Conservation (phyloP, 176 grass and related monocot genomes). For the Tuctoria greenei region DNA sequence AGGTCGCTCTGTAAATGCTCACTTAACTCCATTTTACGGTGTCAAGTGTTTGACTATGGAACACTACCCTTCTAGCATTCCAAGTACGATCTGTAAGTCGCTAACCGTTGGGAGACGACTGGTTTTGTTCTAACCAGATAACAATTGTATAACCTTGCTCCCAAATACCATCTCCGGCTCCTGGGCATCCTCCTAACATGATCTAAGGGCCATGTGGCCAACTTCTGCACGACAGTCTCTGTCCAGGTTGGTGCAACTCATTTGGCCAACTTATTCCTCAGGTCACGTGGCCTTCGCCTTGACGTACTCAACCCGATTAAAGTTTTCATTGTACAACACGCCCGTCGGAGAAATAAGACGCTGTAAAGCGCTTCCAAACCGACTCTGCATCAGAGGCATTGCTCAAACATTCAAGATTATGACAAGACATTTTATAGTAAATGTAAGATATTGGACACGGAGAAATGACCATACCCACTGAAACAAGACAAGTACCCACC, state of each 20-base stretch:
- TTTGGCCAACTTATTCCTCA: not conserved
- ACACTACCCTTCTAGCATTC: not conserved
- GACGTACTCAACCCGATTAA: slow-evolving; percentile 52
- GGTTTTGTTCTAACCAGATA: not conserved
- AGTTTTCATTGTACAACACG: slow-evolving; percentile 69
- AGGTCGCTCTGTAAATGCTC: not conserved
- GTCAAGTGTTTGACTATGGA: not conserved
- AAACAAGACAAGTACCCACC: slow-evolving; percentile 89
- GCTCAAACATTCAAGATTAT: slow-evolving; percentile 20
- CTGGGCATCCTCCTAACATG: not conserved
- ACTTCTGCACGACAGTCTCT: not conserved
- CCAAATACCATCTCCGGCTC: slow-evolving; percentile 6
- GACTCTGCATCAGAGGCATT: slow-evolving; percentile 43
- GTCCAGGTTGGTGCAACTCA: not conserved
- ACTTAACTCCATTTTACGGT: slow-evolving; percentile 3
- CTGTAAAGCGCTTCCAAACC: slow-evolving; percentile 71
- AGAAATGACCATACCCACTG: slow-evolving; percentile 75
- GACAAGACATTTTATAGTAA: not conserved
- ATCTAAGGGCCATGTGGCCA: not conserved
- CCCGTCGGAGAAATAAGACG: slow-evolving; percentile 67
- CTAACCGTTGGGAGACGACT: no score
- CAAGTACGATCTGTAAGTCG: not conserved
- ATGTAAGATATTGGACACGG: not conserved
- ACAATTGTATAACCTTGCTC: not conserved
- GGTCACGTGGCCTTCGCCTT: slow-evolving; percentile 54